These are phyloP conservation scores for Leptosphaerulina australis DNA, from an alignment of 2,329 filamentous ascomycete genomes.

Conservation along the genomic window DNA sequence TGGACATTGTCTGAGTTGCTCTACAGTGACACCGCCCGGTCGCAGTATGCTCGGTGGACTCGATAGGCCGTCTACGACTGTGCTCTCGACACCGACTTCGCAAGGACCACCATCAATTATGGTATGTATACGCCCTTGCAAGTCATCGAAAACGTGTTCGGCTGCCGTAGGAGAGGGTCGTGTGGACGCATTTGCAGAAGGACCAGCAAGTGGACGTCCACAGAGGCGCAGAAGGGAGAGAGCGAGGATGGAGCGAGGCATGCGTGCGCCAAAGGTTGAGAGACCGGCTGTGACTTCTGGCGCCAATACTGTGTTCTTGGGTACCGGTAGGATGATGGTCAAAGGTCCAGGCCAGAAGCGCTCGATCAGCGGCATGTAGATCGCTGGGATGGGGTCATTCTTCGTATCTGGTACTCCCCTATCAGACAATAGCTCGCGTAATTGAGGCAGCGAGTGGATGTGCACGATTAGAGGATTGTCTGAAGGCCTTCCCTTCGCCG, in stretches of 20 bases:
- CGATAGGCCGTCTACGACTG: conserved; percentile 89
- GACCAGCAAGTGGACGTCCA: conserved; percentile 81
- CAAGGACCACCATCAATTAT: conserved; percentile 91
- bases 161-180: conserved; percentile 91
- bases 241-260: conserved; percentile 85
- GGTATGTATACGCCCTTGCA: conserved; percentile 79
- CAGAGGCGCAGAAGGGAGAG: conserved; percentile 82
- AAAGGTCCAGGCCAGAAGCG: conserved; percentile 94
- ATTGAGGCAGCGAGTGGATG: conserved; percentile 78
- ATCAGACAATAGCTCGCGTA: conserved; percentile 64
- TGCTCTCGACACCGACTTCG: conserved; percentile 91
- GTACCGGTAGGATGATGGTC: conserved; percentile 85
- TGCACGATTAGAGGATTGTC: conserved; percentile 98
- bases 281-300: conserved; percentile 91
- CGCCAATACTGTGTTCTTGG: conserved; percentile 71
- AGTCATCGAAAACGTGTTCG: conserved; percentile 84
- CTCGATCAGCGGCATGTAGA: conserved; percentile 78
- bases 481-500: conserved; percentile 84
- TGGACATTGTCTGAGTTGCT: conserved; percentile 71
- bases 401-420: conserved; percentile 16
- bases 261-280: conserved; percentile 83
- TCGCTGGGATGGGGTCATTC: conserved; percentile 65
- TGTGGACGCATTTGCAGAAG: conserved; percentile 93
- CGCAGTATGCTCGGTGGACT: conserved; percentile 80
- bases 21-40: conserved; percentile 85